phyloP scores from a whole-genome alignment of 108 stramenopile genomes.

The Skeletonema tropicum region DNA sequence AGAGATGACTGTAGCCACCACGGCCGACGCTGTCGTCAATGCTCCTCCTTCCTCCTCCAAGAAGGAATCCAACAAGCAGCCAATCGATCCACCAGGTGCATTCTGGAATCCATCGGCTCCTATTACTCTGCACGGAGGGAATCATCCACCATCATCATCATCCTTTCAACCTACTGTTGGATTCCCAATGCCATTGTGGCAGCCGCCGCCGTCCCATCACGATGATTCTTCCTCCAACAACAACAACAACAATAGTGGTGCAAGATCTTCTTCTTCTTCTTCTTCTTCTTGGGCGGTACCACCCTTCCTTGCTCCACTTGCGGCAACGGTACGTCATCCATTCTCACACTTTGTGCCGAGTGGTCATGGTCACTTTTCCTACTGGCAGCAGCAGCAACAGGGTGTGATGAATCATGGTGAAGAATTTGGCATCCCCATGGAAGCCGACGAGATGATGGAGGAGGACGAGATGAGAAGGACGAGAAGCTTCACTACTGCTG shows the following conservation, averaged over 20 bases:
- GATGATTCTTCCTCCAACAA: no score
- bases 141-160: no score
- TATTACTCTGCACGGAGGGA: no score
- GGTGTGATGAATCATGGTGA: not conserved
- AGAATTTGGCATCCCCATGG: no score
- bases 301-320: conserved; percentile 39
- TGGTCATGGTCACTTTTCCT: not conserved
- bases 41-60: not conserved
- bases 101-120: conserved; percentile 13
- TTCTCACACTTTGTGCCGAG: conserved; percentile 15
- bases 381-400: conserved; percentile 2
- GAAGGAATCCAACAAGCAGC: not conserved
- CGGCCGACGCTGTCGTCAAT: not conserved
- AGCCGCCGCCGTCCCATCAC: no score
- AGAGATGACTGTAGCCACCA: not conserved
- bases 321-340: conserved; percentile 38
- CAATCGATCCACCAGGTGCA: conserved; percentile 39
- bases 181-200: no score
- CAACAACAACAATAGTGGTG: no score
- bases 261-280: no score
- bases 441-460: conserved; percentile 5
- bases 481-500: not conserved
- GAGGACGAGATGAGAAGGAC: no score
- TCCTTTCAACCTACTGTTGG: no score
- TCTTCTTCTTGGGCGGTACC: conserved; percentile 33